These are phyloP conservation scores for Chamaenerion angustifolium DNA, from an alignment of 345 rosid genomes.

Conservation along the genomic window DNA sequence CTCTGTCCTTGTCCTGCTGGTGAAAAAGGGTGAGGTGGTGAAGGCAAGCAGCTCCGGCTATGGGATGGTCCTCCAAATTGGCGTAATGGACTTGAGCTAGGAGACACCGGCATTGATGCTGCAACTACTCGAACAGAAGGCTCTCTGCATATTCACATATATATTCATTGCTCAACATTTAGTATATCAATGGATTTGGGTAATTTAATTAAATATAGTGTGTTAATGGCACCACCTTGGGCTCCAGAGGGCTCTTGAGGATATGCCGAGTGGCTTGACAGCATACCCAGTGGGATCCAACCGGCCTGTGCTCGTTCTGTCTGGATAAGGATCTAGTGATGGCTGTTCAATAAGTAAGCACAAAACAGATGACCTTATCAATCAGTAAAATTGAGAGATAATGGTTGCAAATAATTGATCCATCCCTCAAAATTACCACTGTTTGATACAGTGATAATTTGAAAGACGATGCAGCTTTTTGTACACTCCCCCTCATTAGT, in stretches of 20 bases:
- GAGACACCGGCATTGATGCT: slow-evolving; percentile 74
- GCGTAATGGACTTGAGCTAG: slow-evolving; percentile 80
- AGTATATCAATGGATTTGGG: neutral
- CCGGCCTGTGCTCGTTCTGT: slow-evolving; percentile 20
- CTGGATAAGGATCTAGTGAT: slow-evolving; percentile 38
- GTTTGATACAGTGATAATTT: no score
- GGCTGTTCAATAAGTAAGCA: slow-evolving; percentile 35
- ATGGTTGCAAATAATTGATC: neutral
- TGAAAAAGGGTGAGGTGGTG: slow-evolving; percentile 54
- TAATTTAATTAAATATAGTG: no score
- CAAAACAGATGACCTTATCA: slow-evolving; percentile 1
- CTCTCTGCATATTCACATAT: slow-evolving; percentile 29
- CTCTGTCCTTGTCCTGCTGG: slow-evolving; percentile 25
- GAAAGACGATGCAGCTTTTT: no score
- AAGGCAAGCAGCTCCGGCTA: slow-evolving; percentile 48
- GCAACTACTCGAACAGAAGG: slow-evolving; percentile 39
- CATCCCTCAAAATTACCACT: slow-evolving; percentile 28
- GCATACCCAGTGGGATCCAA: slow-evolving; percentile 16
- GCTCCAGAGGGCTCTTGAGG: slow-evolving; percentile 30
- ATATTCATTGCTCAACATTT: neutral
- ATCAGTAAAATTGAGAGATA: neutral
- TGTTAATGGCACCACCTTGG: no score
- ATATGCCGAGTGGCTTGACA: slow-evolving; percentile 21
- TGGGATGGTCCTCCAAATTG: slow-evolving; percentile 36
- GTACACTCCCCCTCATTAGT: no score